Evolutionary conservation across 495 filamentous ascomycete genomes (phyloP), one percentile per base, ranked within the genome.

Genomic region (Podospora australis): DNA sequence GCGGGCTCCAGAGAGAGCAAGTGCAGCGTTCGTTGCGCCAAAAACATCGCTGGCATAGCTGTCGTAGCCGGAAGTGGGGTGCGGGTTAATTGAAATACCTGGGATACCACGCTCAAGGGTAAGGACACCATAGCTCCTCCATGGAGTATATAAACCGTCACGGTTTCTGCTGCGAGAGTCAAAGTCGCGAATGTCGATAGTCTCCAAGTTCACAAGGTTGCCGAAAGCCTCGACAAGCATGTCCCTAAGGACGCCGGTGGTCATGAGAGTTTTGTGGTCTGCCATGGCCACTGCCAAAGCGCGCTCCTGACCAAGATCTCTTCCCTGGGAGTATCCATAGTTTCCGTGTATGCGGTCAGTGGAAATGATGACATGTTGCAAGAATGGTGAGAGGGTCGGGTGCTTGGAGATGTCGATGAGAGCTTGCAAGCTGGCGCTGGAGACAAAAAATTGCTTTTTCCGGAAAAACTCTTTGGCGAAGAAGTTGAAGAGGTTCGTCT

Each of bases 391-490:
- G 2, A 79, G 44, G n/a, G 57, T 63, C 21, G 67, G 67, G 30
- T 68, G 62, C 7, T 71, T 70, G n/a, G 78, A 68, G 42, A 81
- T 81, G 48, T 73, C 70, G 23, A 78, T 54, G 20, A 81, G 67
- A 1, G 71, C 63, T 48, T 70, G 56, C 4, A 81, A 66, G 51
- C 74, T 76, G 41, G 58, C 59, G 20, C 66, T 54, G 8, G 63
- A 68, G 48, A 75, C 55, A 68, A 78, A 74, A 60, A 81, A 81
- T 54, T 77, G 72, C 39, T 70, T 70, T 54, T 75, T 77, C 16
- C 66, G 59, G 56, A 81, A 81, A 64, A 77, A 81, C 53, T 79
- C 75, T 17, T 59, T 57, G 8, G 70, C 54, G 52, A 81, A 81
- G 20, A 47, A 57, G 46, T 68, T 50, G 57, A 69, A 72, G 13